Conservation (phyloP, 1,139 yeast genomes). For the Geotrichum aggregatum region DNA sequence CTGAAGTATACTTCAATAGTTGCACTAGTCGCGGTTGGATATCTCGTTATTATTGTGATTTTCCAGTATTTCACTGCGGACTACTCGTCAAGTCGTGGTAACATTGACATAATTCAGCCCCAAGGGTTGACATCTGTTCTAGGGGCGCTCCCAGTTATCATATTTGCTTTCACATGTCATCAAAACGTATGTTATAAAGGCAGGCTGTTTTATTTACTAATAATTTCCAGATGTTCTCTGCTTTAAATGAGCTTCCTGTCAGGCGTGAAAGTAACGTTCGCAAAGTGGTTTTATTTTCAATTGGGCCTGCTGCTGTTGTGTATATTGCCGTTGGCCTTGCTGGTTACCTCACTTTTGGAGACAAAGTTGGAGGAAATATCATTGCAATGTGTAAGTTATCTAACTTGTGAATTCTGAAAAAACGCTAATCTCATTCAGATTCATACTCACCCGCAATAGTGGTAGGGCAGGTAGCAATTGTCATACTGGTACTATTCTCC, state of each 20-base stretch:
- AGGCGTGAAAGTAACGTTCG: conserved; percentile 51
- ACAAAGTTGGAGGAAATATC: conserved; percentile 72
- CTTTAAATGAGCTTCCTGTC: conserved; percentile 71
- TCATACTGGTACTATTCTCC: conserved; percentile 76
- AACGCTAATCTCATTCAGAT: conserved; percentile 31
- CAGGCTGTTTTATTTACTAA: conserved; percentile 28
- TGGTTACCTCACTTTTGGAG: conserved; percentile 87
- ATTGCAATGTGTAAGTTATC: conserved; percentile 48
- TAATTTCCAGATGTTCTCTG: conserved; percentile 59
- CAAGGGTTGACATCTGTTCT: conserved; percentile 57
- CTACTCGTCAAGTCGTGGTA: conserved; percentile 49
- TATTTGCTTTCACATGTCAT: conserved; percentile 93
- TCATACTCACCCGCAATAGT: conserved; percentile 48
- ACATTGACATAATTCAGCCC: conserved; percentile 52
- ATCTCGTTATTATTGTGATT: conserved; percentile 69
- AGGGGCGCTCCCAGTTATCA: conserved; percentile 82
- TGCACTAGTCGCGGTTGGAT: conserved; percentile 78
- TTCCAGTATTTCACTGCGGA: conserved; percentile 53
- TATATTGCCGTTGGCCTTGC: conserved; percentile 67
- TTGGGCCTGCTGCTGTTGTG: conserved; percentile 55
- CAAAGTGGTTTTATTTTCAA: conserved; percentile 53
- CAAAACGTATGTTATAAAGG: conserved; percentile 47
- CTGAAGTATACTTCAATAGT: conserved; percentile 79
- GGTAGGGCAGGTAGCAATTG: conserved; percentile 71
- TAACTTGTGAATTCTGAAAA: conserved; percentile 15